Percentiles rank a stretch among this genome's conserved stretches.
These are phyloP conservation scores for Citrus cavaleriei DNA, from an alignment of 345 rosid species.

Conservation along the genomic window DNA sequence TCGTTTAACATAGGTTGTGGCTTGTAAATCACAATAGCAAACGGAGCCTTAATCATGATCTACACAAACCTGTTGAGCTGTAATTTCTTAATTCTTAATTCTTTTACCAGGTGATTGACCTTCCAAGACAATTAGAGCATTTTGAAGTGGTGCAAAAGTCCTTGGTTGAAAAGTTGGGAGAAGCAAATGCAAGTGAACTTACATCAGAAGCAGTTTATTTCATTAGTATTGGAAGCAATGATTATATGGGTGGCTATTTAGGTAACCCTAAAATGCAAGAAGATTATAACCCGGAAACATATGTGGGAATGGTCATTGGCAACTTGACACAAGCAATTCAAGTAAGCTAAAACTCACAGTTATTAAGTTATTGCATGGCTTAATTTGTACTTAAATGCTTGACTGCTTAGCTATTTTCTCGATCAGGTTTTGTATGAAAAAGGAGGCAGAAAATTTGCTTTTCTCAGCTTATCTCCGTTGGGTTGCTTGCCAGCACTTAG, in stretches of 20 bases:
- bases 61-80: neutral
- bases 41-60: no score
- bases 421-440: conserved; percentile 35
- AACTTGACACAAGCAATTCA: conserved; percentile 48
- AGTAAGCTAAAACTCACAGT: conserved; percentile 19
- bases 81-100: neutral
- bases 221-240: conserved; percentile 51
- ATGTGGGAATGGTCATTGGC: conserved; percentile 46
- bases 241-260: conserved; percentile 47
- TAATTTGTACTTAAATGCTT: no score
- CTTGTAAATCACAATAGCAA: no score
- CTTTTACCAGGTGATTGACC: conserved; percentile 35
- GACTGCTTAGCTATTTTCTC: neutral
- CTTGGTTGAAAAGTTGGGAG: conserved; percentile 36
- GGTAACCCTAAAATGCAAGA: conserved; percentile 35
- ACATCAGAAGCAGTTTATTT: conserved; percentile 51
- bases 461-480: conserved; percentile 40
- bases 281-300: conserved; percentile 28
- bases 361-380: no score
- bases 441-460: conserved; percentile 52
- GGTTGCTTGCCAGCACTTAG: conserved; percentile 50
- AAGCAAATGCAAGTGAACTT: conserved; percentile 22
- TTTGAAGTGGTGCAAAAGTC: conserved; percentile 32
- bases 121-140: conserved; percentile 36
- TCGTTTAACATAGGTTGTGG: no score